Evolutionary conservation across 2,329 filamentous ascomycete genomes (phyloP).

Genomic region (Beauveria sp.): DNA sequence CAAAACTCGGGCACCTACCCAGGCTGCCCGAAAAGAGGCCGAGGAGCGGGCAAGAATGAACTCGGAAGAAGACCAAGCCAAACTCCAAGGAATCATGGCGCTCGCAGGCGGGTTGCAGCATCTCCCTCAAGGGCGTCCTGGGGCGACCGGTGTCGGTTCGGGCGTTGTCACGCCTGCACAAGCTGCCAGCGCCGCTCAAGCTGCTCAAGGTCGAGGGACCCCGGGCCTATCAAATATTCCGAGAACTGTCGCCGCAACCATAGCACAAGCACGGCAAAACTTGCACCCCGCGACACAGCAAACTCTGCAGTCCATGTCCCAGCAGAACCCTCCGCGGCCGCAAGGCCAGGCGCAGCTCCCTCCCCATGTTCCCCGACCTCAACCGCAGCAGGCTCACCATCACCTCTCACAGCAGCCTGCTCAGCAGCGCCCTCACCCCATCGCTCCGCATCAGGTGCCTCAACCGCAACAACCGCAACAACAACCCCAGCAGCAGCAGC

Average conservation of each 20-base stretch:
- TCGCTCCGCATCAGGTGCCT: not conserved
- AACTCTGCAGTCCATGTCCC: not conserved
- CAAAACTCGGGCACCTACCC: constrained; percentile 73
- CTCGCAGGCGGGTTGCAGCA: constrained; percentile 46
- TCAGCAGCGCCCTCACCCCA: constrained; percentile 12
- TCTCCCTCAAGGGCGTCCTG: constrained; percentile 22
- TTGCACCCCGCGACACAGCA: constrained; percentile 23
- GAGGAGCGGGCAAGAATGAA: constrained; percentile 54
- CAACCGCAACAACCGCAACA: constrained; percentile 6
- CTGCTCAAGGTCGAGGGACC: constrained; percentile 14
- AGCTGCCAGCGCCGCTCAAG: constrained; percentile 23
- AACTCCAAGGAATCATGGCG: constrained; percentile 53
- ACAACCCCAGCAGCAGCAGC: not conserved
- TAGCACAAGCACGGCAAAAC: constrained; percentile 20
- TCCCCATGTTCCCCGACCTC: constrained; percentile 20
- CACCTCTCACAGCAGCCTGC: constrained; percentile 14
- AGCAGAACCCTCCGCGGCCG: constrained; percentile 9
- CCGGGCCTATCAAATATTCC: constrained; percentile 16
- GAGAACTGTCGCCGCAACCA: constrained; percentile 17
- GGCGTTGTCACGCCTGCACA: constrained; percentile 28
- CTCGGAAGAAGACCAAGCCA: constrained; percentile 52
- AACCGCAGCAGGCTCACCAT: constrained; percentile 12
- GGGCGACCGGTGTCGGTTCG: constrained; percentile 19
- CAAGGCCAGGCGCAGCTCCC: constrained; percentile 21
- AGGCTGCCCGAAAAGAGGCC: constrained; percentile 61